Evolutionary conservation across 345 rosid species (phyloP).

Genomic region (Sisymbrium altissimum): DNA sequence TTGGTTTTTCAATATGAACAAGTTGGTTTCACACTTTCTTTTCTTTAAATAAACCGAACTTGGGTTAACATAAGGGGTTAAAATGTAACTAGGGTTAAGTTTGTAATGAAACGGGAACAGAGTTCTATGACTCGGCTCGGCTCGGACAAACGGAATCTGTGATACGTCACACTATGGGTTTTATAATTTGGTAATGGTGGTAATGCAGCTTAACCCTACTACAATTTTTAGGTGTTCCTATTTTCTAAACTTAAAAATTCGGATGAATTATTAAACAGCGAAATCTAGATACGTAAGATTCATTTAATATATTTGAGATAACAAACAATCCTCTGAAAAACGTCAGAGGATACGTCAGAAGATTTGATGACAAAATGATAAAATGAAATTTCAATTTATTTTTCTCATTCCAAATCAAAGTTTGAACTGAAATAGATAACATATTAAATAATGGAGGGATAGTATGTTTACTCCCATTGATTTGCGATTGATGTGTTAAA

Average conservation of each 20-base stretch:
- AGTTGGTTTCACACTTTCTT: constrained; percentile 40
- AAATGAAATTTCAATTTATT: not conserved
- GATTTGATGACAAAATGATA: constrained; percentile 25
- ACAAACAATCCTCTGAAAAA: not conserved
- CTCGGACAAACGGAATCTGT: constrained; percentile 1
- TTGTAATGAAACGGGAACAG: not conserved
- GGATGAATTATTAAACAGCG: not conserved
- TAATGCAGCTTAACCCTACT: not conserved
- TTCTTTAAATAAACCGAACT: constrained; percentile 71
- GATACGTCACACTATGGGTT: constrained; percentile 9
- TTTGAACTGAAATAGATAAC: not conserved
- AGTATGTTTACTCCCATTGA: not conserved
- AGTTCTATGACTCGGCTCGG: constrained; percentile 16
- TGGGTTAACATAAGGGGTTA: constrained; percentile 48
- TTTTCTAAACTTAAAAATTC: not conserved
- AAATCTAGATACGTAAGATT: not conserved
- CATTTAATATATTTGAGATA: not conserved
- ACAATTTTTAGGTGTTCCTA: not conserved
- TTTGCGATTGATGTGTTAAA: not conserved
- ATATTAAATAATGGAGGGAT: not conserved
- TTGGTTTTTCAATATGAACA: constrained; percentile 34
- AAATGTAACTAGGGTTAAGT: constrained; percentile 68
- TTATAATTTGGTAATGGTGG: not conserved
- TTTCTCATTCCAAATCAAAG: not conserved
- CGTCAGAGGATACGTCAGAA: constrained; percentile 25